Evolutionary conservation across 352 stramenopile genomes (phyloP).

Genomic region (Phytophthora quininea): DNA sequence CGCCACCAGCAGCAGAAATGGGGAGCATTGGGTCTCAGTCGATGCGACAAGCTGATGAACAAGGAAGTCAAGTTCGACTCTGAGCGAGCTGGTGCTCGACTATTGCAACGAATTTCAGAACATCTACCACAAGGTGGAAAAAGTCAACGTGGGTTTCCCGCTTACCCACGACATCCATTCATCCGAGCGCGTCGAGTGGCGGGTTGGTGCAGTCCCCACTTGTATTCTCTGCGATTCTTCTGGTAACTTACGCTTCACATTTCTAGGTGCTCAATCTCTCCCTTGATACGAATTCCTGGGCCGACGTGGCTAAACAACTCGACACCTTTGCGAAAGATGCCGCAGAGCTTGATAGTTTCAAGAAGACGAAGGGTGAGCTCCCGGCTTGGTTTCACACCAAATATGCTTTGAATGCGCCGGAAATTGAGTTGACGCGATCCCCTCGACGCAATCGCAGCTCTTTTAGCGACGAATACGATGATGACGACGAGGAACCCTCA

Average conservation of each 20-base stretch:
- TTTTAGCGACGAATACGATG: constrained; percentile 45
- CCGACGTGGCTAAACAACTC: constrained; percentile 60
- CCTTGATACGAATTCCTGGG: constrained; percentile 49
- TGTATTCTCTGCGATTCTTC: not conserved
- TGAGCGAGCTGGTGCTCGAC: constrained; percentile 78
- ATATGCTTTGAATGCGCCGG: constrained; percentile 64
- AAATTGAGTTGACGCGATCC: constrained; percentile 58
- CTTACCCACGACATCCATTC: constrained; percentile 88
- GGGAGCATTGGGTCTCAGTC: constrained; percentile 84
- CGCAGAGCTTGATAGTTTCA: constrained; percentile 67
- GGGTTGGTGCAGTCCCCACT: constrained; percentile 40
- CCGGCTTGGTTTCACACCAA: constrained; percentile 66
- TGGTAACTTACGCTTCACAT: not conserved
- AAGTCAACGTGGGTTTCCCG: constrained; percentile 86
- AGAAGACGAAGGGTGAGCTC: constrained; percentile 63
- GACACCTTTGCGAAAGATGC: constrained; percentile 77
- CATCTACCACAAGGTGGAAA: constrained; percentile 71
- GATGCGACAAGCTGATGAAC: constrained; percentile 84
- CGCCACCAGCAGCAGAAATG: constrained; percentile 79
- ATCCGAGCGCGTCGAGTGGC: constrained; percentile 87
- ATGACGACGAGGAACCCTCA: constrained; percentile 28
- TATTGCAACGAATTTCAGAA: constrained; percentile 68
- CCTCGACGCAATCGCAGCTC: constrained; percentile 40
- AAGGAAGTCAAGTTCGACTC: constrained; percentile 84
- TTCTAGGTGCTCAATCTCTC: constrained; percentile 71